Conservation (phyloP, 352 stramenopile species). For the Aphanomyces astaci region DNA sequence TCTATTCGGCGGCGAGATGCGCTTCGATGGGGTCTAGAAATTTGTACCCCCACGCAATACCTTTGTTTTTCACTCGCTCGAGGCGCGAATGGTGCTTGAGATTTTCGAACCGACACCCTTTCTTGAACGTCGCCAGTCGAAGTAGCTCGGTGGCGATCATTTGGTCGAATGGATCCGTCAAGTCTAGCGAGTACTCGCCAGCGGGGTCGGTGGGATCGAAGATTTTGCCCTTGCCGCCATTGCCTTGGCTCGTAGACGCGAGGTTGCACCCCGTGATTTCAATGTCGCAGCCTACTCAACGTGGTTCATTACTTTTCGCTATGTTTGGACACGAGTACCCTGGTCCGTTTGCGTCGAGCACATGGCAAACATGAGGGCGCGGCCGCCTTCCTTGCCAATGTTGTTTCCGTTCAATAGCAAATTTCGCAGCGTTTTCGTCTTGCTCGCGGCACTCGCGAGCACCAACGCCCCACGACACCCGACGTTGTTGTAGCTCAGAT, state of each 20-base stretch:
- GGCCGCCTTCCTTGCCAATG: slow-evolving; percentile 56
- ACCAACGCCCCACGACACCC: slow-evolving; percentile 63
- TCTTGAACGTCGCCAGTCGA: slow-evolving; percentile 57
- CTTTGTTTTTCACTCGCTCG: slow-evolving; percentile 22
- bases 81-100: slow-evolving; percentile 44
- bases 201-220: slow-evolving; percentile 70
- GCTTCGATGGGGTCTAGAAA: too few relatives aligned
- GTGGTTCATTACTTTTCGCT: not conserved
- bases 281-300: slow-evolving; percentile 34
- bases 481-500: slow-evolving; percentile 75
- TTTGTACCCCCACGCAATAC: too few relatives aligned
- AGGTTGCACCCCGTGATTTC: slow-evolving; percentile 60
- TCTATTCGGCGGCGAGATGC: too few relatives aligned
- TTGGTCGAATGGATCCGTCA: slow-evolving; percentile 63
- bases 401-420: slow-evolving; percentile 74
- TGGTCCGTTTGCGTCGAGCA: slow-evolving; percentile 46
- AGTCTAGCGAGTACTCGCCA: slow-evolving; percentile 55
- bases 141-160: slow-evolving; percentile 71
- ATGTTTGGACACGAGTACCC: not conserved
- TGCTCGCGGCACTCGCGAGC: slow-evolving; percentile 52
- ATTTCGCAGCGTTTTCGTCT: slow-evolving; percentile 46
- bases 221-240: slow-evolving; percentile 21
- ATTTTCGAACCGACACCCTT: slow-evolving; percentile 60
- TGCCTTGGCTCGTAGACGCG: slow-evolving; percentile 1
- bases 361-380: slow-evolving; percentile 55